Evolutionary conservation across 2,329 filamentous ascomycete genomes (phyloP), one percentile per base, ranked within the genome.

Genomic region (Sphaerulina musiva): DNA sequence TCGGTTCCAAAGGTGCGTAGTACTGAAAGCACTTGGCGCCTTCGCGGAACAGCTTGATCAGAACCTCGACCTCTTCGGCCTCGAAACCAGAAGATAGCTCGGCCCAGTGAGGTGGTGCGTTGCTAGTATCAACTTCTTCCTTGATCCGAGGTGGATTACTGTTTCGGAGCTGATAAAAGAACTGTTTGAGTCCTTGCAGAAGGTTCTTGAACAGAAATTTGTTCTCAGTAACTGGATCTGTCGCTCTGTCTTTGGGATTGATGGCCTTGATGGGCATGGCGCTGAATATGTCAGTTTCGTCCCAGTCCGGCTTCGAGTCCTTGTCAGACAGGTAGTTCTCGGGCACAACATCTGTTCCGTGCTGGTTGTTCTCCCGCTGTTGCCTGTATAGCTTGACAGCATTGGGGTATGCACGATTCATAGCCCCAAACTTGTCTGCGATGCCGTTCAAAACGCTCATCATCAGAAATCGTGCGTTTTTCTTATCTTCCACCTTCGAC

Each of bases 381-480:
- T 84, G 80, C 65, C 86, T 87, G 10, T 90, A 95, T 4, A 95
- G 79, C 73, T 97, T 98, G 44, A 95, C 87, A 12, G 93, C 90
- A 70, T 98, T 98, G 38, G 85, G 81, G 68, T 95, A 97, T 70
- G 97, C 90, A 53, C 89, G 81, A 68, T 98, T 98, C 93, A 99
- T 98, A 2, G 90, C 85, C 1, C 91, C 91, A 68, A 98, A 97
- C 69, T 98, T 99, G 68, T 98, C 93, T 46, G 89, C 93, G 63
- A 98, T 97, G 8, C 95, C 93, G 71, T 97, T 95, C 53, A 99
- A 75, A 43, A 99, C 97, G 83, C 95, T 93, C 67, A 98, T 89
- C 57, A 98, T 76, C 69, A 95, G 95, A 69, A 97, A 91, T 5
- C 95, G 85, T 23, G 93, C 93, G 69, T 98, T 92, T 42, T 86